Conservation (phyloP, 1,284 basidiomycete species). For the Ustilago lituana region DNA sequence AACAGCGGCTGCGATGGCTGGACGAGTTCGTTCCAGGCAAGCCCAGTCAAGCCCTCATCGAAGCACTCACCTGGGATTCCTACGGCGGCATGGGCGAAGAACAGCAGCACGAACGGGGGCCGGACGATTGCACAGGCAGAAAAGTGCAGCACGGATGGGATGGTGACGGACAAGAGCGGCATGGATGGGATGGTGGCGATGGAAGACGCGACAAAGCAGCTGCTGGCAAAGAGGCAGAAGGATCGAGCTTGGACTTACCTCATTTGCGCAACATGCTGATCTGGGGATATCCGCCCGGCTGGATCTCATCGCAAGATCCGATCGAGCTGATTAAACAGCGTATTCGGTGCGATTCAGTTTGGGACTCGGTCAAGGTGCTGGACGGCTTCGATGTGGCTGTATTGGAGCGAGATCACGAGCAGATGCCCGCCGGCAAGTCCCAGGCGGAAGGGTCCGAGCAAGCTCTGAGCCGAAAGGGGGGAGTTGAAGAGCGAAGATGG, state of each 20-base stretch:
- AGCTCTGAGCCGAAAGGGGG: background rate
- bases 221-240: no score
- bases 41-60: constrained; percentile 11
- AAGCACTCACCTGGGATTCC: constrained; percentile 18
- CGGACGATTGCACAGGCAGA: no score
- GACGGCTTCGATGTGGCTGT: constrained; percentile 15
- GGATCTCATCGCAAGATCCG: constrained; percentile 22
- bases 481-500: constrained; percentile 8
- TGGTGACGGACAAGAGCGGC: no score
- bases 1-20: constrained; percentile 23
- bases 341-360: constrained; percentile 21
- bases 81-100: no score
- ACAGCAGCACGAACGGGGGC: no score
- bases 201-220: no score
- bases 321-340: constrained; percentile 11
- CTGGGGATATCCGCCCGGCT: constrained; percentile 38
- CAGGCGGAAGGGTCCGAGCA: no score
- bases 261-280: constrained; percentile 26
- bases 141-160: no score
- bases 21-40: constrained; percentile 19
- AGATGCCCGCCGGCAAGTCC: no score
- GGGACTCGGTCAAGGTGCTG: constrained; percentile 16
- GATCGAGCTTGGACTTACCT: constrained; percentile 7
- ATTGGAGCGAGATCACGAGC: background rate
- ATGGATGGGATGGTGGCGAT: no score